Base-by-base conservation (phyloP, 208 protist genomes). In the Tritrichomonas musculus region DNA sequence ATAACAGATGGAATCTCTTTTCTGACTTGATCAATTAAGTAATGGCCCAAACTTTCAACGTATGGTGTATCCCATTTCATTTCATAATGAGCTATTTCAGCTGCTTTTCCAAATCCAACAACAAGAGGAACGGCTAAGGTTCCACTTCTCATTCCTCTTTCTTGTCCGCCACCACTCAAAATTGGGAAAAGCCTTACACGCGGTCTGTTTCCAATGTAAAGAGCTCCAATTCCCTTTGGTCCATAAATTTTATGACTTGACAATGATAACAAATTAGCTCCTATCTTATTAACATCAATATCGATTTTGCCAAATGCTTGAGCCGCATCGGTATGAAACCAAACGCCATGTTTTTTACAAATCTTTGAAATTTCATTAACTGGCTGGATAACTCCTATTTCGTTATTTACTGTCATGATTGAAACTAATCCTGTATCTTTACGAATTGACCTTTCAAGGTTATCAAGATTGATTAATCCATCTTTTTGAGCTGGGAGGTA, bases 321-420 rank as follows among this genome's bases (percentile, higher is more conserved):
- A 36, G 96, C 96, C 3, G 93, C 94, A 80, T 97, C 95, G 75
- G 49, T 98, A 95, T 99, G 99, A 94, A 99, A 99, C 94, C 99
- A 97, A 0, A 99, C 96, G 30, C 80, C 92, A 49, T 92, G 33
- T 65, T 96, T 94, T 60, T 96, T 96, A 96, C 98, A 99, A 72
- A 99, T 94, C 50, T 96, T 95, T 57, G 98, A 98, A 95, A 99
- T 99, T 92, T 98, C 97, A 57, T 95, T 95, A 30, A 99, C 94
- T 9, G 98, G 98, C 95, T 99, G 98, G 69, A 94, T 66, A 1
- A 94, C 69, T 25, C 94, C 95, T 94, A 99, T 99, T 94, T 99
- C 99, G 95, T 99, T 99, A 96, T 99, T 98, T 0, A 99, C 98
- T 14, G 92, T 25, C 98, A 99, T 99, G 93, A 99, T 96, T 27